Conservation (phyloP, 2,329 filamentous ascomycete species). For the Ophiocordyceps camponoti-rufipedis region DNA sequence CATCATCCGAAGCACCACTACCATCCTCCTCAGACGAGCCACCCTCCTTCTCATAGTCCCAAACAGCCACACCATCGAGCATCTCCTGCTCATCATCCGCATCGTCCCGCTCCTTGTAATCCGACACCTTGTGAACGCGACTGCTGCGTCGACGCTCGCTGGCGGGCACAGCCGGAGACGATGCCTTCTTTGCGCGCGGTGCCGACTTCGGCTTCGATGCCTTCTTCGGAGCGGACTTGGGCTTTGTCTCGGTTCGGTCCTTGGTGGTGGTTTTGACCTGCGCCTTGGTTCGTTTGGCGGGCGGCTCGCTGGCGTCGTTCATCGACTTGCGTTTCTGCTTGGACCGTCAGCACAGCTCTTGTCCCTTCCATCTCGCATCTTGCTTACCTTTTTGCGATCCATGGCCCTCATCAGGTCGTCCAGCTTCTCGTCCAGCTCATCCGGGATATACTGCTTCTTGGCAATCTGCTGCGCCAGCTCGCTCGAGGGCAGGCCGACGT, state of each 20-base stretch:
- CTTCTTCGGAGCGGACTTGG: slow-evolving; percentile 18
- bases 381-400: slow-evolving; percentile 54
- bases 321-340: slow-evolving; percentile 37
- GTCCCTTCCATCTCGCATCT: too few species aligned
- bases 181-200: slow-evolving; percentile 9
- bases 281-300: slow-evolving; percentile 12
- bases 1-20: slow-evolving; percentile 13
- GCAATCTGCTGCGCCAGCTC: slow-evolving; percentile 70
- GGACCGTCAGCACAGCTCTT: slow-evolving; percentile 8
- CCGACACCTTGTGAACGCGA: slow-evolving; percentile 26
- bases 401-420: slow-evolving; percentile 47
- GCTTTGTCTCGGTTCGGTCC: slow-evolving; percentile 16
- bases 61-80: slow-evolving; percentile 40
- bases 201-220: slow-evolving; percentile 12
- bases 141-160: slow-evolving; percentile 37
- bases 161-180: slow-evolving; percentile 13
- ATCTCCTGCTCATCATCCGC: slow-evolving; percentile 43
- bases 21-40: slow-evolving; percentile 16
- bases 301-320: slow-evolving; percentile 28
- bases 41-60: slow-evolving; percentile 27
- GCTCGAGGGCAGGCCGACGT: slow-evolving; percentile 56
- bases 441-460: slow-evolving; percentile 66
- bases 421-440: slow-evolving; percentile 56
- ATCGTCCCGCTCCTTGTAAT: slow-evolving; percentile 38
- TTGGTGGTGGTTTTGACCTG: slow-evolving; percentile 16